phyloP scores from a whole-genome alignment of 2,329 filamentous ascomycete genomes.

The Ascochyta clinopodiicola region DNA sequence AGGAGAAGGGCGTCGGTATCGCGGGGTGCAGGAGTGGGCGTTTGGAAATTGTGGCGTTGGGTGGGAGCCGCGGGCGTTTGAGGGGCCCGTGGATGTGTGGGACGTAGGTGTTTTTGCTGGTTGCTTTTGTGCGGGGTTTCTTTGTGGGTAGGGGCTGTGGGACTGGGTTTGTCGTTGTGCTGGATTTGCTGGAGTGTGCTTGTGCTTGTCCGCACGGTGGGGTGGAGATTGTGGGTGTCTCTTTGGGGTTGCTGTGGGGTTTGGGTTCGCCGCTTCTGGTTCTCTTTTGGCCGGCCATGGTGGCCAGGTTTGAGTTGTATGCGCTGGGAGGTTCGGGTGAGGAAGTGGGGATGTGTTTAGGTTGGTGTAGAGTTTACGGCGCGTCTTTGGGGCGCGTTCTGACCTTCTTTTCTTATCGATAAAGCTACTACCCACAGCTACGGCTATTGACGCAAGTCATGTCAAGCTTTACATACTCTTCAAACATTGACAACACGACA shows the following conservation, averaged over 20 bases:
- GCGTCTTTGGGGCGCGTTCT: conserved; percentile 16
- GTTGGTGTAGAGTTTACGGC: neutral
- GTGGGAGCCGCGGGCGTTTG: conserved; percentile 34
- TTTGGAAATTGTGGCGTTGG: conserved; percentile 57
- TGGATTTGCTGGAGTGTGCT: conserved; percentile 23
- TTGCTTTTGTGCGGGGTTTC: conserved; percentile 2
- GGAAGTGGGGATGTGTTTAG: neutral
- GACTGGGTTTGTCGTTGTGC: conserved; percentile 11
- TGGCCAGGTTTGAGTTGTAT: neutral
- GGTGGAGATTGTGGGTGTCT: neutral
- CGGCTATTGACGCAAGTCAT: conserved; percentile 5
- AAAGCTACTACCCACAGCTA: conserved; percentile 5
- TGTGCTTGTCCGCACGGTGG: conserved; percentile 15
- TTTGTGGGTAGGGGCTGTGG: neutral
- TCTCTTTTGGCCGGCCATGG: conserved; percentile 36
- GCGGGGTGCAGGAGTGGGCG: conserved; percentile 65
- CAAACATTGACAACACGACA: neutral
- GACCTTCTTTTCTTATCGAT: conserved; percentile 28
- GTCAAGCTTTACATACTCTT: neutral
- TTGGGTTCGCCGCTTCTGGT: conserved; percentile 33
- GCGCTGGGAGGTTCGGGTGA: neutral
- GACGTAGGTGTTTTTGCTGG: conserved; percentile 5
- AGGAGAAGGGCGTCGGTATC: conserved; percentile 61
- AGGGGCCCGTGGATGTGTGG: neutral
- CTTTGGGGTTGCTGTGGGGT: neutral